phyloP scores from a whole-genome alignment of 1,284 basidiomycete species.

The Salmacisia buchloeana region DNA sequence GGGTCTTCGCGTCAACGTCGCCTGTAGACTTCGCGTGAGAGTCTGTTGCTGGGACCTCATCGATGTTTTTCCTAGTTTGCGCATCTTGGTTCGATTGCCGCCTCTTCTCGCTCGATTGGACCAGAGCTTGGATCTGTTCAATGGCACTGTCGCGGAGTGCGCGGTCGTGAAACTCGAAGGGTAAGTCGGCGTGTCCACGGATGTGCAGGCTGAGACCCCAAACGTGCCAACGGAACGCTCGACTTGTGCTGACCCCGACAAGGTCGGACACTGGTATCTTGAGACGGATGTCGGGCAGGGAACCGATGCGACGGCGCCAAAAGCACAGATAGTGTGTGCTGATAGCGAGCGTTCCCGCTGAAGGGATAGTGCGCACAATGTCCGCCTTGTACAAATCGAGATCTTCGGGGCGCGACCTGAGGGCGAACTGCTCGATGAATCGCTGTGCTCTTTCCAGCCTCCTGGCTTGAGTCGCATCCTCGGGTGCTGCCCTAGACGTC shows the following conservation, averaged over 20 bases:
- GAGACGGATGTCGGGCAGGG: slow-evolving; percentile 27
- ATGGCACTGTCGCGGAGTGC: slow-evolving; percentile 22
- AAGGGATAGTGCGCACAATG: slow-evolving; percentile 34
- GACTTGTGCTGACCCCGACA: slow-evolving; percentile 23
- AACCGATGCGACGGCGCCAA: slow-evolving; percentile 26
- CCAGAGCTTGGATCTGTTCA: slow-evolving; percentile 6
- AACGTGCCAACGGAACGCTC: slow-evolving; percentile 36
- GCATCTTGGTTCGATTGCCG: neutral
- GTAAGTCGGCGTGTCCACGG: slow-evolving; percentile 30
- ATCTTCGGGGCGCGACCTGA: slow-evolving; percentile 20
- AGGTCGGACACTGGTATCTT: slow-evolving; percentile 36
- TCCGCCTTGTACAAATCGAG: slow-evolving; percentile 28
- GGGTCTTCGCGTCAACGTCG: too few species aligned
- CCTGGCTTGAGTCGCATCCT: neutral
- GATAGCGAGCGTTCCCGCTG: slow-evolving; percentile 36
- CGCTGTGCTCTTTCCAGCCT: neutral
- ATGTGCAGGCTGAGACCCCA: slow-evolving; percentile 37
- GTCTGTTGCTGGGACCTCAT: too few species aligned
- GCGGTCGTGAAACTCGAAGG: slow-evolving; percentile 31
- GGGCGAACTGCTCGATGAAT: slow-evolving; percentile 26
- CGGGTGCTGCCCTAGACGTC: neutral
- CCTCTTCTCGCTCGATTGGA: slow-evolving; percentile 15
- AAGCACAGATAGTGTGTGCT: slow-evolving; percentile 37
- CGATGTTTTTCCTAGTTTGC: too few species aligned
- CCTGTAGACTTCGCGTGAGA: too few species aligned